Evolutionary conservation across 1,284 basidiomycete genomes (phyloP).

Genomic region (Cutaneotrichosporon cavernicola): DNA sequence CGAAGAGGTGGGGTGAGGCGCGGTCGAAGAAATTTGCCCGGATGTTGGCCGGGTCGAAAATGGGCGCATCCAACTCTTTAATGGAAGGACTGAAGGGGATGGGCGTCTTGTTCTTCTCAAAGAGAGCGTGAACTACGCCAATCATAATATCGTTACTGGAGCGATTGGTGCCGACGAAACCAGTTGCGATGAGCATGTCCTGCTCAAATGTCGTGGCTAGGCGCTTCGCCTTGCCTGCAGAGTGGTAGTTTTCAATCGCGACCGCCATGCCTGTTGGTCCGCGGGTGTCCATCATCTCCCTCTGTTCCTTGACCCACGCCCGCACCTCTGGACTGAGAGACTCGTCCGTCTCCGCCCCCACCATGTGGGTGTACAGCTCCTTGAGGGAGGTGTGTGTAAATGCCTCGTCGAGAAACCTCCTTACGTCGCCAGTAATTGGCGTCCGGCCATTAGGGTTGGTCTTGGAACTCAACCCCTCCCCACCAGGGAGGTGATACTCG

Average conservation of each 20-base stretch:
- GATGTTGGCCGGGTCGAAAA: slow-evolving; percentile 1
- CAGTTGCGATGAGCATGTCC: slow-evolving; percentile 8
- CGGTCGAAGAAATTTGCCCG: slow-evolving; percentile 53
- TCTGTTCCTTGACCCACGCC: slow-evolving; percentile 69
- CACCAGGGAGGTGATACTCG: slow-evolving; percentile 53
- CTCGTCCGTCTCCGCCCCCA: slow-evolving; percentile 42
- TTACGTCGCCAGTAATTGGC: slow-evolving; percentile 62
- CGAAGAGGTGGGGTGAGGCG: slow-evolving; percentile 45
- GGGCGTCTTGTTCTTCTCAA: slow-evolving; percentile 19
- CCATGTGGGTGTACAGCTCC: slow-evolving; percentile 63
- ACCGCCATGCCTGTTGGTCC: slow-evolving; percentile 86
- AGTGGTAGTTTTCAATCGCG: slow-evolving; percentile 68
- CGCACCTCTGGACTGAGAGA: slow-evolving; percentile 56
- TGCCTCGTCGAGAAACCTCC: slow-evolving; percentile 71
- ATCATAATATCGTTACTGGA: slow-evolving; percentile 8
- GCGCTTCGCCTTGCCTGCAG: slow-evolving; percentile 2
- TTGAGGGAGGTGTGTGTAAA: slow-evolving; percentile 65
- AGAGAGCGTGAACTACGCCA: slow-evolving; percentile 11
- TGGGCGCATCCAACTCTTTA: neutral
- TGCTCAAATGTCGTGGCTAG: slow-evolving; percentile 10
- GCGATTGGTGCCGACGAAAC: slow-evolving; percentile 9
- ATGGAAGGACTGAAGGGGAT: slow-evolving; percentile 13
- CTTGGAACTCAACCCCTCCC: slow-evolving; percentile 57
- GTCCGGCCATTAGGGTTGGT: slow-evolving; percentile 60
- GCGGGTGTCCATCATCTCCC: slow-evolving; percentile 62